phyloP scores from a whole-genome alignment of 208 protist species.

The Crithidia thermophila region DNA sequence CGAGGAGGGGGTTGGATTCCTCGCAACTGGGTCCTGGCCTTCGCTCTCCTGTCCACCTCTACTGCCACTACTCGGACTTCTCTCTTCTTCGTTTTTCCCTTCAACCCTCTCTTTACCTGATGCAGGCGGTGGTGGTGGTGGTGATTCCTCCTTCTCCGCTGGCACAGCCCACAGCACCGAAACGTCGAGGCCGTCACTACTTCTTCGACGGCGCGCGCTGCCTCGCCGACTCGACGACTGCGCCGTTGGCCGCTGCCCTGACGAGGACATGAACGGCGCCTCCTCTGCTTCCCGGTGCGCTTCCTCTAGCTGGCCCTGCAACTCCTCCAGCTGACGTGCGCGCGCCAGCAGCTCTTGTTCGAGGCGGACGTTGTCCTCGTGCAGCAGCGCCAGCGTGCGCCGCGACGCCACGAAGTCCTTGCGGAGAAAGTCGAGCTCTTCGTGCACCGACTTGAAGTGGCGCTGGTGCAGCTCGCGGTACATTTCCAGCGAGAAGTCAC shows the following conservation, averaged over 20 bases:
- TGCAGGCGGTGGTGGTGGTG: too few species aligned
- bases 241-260: not conserved
- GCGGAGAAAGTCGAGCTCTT: conserved; percentile 78
- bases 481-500: conserved; percentile 43
- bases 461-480: conserved; percentile 61
- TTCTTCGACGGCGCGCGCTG: too few species aligned
- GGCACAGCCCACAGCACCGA: too few species aligned
- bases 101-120: too few species aligned
- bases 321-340: conserved; percentile 37
- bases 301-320: conserved; percentile 23
- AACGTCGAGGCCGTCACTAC: too few species aligned
- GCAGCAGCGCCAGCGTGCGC: conserved; percentile 50
- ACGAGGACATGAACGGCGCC: not conserved
- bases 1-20: too few species aligned
- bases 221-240: not conserved
- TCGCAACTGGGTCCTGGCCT: too few species aligned
- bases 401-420: conserved; percentile 56
- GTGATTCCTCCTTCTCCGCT: too few species aligned
- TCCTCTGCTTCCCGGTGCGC: conserved; percentile 4
- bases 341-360: conserved; percentile 41
- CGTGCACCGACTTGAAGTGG: conserved; percentile 55
- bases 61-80: too few species aligned
- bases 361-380: conserved; percentile 58
- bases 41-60: too few species aligned
- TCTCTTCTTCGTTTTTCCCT: too few species aligned